Percentiles rank a stretch among this genome's conserved stretches.
Evolutionary conservation across 306 rosid species (phyloP).

Genomic region (Cicer pinnatifidum): DNA sequence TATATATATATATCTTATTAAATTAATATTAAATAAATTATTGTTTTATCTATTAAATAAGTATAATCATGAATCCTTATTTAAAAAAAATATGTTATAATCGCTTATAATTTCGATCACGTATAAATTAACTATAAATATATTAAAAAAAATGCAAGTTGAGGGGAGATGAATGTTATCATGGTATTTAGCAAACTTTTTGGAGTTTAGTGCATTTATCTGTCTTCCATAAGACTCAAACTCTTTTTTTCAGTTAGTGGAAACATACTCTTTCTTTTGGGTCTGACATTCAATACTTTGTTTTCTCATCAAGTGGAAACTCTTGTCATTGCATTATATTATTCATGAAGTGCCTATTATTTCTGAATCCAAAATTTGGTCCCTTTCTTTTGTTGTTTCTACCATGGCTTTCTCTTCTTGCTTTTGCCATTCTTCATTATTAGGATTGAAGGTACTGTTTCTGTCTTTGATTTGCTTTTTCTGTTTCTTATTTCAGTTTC

Average conservation of each 20-base stretch:
- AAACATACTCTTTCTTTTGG: not conserved
- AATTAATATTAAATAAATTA: no score
- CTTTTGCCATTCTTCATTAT: slow-evolving; percentile 53
- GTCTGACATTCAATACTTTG: slow-evolving; percentile 2
- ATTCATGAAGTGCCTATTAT: slow-evolving; percentile 51
- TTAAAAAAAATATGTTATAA: no score
- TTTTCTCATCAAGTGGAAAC: slow-evolving; percentile 40
- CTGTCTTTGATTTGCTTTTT: slow-evolving; percentile 7
- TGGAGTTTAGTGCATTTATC: slow-evolving; percentile 42
- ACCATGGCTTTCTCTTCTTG: slow-evolving; percentile 64
- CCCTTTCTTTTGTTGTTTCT: slow-evolving; percentile 46
- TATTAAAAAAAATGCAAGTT: not conserved
- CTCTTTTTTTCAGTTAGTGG: slow-evolving; percentile 41
- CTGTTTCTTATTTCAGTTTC: slow-evolving; percentile 23
- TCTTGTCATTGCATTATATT: slow-evolving; percentile 32
- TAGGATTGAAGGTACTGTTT: slow-evolving; percentile 61
- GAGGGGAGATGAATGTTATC: slow-evolving; percentile 26
- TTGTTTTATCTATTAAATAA: no score
- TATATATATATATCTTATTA: no score
- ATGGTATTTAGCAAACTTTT: slow-evolving; percentile 30
- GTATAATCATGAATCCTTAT: no score
- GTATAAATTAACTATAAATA: no score
- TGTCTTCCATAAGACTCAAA: slow-evolving; percentile 48
- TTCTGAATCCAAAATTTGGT: slow-evolving; percentile 38
- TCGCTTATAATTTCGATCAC: no score